Base-by-base conservation (phyloP, 371 early-diverging fungal genomes). In the Apophysomyces trapeziformis region DNA sequence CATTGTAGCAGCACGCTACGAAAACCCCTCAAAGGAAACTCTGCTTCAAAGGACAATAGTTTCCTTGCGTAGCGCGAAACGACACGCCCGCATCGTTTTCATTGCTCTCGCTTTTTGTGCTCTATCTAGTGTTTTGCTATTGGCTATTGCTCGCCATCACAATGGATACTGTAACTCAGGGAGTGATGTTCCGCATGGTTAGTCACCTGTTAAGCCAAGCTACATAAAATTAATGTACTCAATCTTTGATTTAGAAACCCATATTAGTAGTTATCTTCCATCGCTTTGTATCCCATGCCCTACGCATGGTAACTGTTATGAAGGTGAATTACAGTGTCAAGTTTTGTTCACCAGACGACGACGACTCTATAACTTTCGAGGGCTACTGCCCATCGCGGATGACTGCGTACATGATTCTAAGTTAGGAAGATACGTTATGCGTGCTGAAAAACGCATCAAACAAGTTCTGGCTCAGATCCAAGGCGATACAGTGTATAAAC, bases 241-340 rank as follows among this genome's bases (percentile, higher is more conserved):
- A 18, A 16, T 38, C 2, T 18, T 59, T 6, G 13, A 39, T 35
- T 11, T 59, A 59, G 59, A 36, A 13, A 37, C 38, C 35, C 32
- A 14, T 36, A 12, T 41, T 21, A 38, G 57, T 16, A 45, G 46
- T 36, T 62, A 43, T 47, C 21, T 68, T 2, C 63, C 68, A 32
- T 37, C 63, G 2, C 58, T 61, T 43, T 68, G 69, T 26, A 64
- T 68, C 4, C 69, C 69, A 9, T 68, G 69, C 46, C 69, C 69
- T 7, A 64, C 64, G 38, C 69, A 68, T 43, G 69, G 69, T 13
- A 37, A 44, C 4, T 68, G 69, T 36, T 16, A 16, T 9, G 45
- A 61, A n/a, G 69, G 69, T 11, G 58, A 64, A 26, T 60, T 68
- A 16, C 18, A 36, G 5, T 68, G 69, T 46, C 56, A 32, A 2